Conservation (phyloP, 2,329 filamentous ascomycete species). For the Aspergillus terreus region DNA sequence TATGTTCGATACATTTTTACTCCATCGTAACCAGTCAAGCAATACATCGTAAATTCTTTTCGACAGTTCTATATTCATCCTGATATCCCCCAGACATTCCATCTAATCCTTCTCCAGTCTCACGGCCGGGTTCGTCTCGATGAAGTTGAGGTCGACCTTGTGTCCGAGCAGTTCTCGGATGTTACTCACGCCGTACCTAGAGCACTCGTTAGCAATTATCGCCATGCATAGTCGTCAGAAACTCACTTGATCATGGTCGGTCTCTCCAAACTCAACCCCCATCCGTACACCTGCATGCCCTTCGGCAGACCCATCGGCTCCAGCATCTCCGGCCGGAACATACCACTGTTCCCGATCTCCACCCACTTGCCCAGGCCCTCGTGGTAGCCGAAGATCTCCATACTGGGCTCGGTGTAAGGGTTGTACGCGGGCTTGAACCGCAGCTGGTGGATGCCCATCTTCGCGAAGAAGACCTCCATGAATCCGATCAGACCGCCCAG, state of each 20-base stretch:
- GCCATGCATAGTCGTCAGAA: constrained; percentile 17
- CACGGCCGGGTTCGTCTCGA: constrained; percentile 86
- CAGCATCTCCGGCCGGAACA: constrained; percentile 98
- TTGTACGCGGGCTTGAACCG: constrained; percentile 98
- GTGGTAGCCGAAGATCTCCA: constrained; percentile 98
- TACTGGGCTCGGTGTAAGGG: constrained; percentile 89
- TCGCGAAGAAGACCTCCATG: constrained; percentile 91
- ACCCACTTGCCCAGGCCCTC: constrained; percentile 84
- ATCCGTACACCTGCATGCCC: constrained; percentile 91
- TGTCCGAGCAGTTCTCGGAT: constrained; percentile 90
- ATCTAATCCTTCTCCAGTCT: constrained; percentile 76
- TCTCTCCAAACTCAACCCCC: constrained; percentile 84
- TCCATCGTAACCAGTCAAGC: neutral
- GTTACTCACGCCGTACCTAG: constrained; percentile 70
- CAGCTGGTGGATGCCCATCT: constrained; percentile 85
- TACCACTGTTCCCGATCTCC: constrained; percentile 96
- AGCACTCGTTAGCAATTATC: constrained; percentile 1
- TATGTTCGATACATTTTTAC: neutral
- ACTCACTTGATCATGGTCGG: constrained; percentile 95
- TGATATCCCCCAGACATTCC: constrained; percentile 7
- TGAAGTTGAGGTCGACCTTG: constrained; percentile 91
- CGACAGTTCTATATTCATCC: constrained; percentile 1
- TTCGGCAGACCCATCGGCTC: constrained; percentile 90
- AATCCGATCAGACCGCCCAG: constrained; percentile 90
- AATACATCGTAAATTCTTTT: constrained; percentile 7